Evolutionary conservation across 257 asterid genomes (phyloP).

Genomic region (Capsicum rhomboideum): DNA sequence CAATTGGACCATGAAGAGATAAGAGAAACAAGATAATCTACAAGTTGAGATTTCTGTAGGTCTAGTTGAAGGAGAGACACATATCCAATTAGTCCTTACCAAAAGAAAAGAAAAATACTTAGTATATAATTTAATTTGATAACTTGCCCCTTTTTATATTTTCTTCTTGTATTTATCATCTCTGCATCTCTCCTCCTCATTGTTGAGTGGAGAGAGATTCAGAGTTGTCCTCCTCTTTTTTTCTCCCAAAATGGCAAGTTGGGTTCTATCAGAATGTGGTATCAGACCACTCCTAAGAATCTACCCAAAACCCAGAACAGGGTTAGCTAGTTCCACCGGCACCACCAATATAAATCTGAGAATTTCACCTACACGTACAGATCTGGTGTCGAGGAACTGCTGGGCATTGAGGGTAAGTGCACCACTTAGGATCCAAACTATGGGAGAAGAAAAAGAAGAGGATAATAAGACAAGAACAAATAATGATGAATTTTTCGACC

Average conservation of each 20-base stretch:
- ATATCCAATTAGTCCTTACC: constrained; percentile 2
- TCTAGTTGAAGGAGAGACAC: constrained; percentile 21
- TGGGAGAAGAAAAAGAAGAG: constrained; percentile 36
- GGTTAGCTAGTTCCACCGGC: neutral
- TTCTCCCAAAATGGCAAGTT: constrained; percentile 18
- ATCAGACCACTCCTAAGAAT: constrained; percentile 25
- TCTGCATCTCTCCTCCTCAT: neutral
- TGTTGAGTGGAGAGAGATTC: too few species aligned
- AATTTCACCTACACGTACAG: constrained; percentile 21
- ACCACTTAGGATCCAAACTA: constrained; percentile 41
- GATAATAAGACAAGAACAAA: neutral
- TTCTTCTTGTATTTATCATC: neutral
- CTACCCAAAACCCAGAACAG: constrained; percentile 32
- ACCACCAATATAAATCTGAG: constrained; percentile 20
- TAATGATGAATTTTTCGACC: constrained; percentile 42
- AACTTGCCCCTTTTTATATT: too few species aligned
- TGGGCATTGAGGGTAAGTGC: constrained; percentile 83
- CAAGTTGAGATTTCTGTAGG: constrained; percentile 18
- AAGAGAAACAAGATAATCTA: constrained; percentile 1
- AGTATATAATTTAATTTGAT: neutral
- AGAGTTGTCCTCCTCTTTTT: neutral
- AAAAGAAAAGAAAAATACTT: too few species aligned
- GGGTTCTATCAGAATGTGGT: constrained; percentile 41
- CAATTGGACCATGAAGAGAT: neutral
- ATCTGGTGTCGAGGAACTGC: neutral